phyloP scores from a whole-genome alignment of 768 basidiomycete species.

The Russula sp. region DNA sequence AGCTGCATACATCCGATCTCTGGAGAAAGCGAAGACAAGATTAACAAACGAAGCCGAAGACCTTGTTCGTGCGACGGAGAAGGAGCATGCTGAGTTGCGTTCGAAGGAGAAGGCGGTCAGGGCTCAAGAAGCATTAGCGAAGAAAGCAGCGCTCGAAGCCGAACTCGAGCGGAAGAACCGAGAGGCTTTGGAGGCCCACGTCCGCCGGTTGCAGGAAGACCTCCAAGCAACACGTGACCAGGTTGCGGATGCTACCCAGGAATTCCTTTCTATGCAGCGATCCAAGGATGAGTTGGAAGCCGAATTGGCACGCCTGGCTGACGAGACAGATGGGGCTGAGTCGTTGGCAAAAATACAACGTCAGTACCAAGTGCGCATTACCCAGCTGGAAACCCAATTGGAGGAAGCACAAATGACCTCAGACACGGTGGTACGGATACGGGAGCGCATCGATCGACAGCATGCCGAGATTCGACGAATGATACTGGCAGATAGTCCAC shows the following conservation, averaged over 20 bases:
- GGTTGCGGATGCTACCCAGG: conserved; percentile 46
- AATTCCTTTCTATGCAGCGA: conserved; percentile 44
- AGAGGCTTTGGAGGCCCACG: conserved; percentile 57
- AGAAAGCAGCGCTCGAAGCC: conserved; percentile 47
- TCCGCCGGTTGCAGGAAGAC: conserved; percentile 53
- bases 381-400: conserved; percentile 54
- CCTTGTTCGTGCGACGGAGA: conserved; percentile 62
- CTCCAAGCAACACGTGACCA: conserved; percentile 51
- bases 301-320: conserved; percentile 59
- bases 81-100: conserved; percentile 56
- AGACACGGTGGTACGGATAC: conserved; percentile 45
- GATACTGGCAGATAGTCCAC: conserved; percentile 47
- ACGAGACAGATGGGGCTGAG: conserved; percentile 45
- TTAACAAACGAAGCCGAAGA: conserved; percentile 81
- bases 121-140: conserved; percentile 53
- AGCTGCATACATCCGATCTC: conserved; percentile 68
- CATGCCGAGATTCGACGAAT: conserved; percentile 68
- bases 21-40: conserved; percentile 73
- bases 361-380: conserved; percentile 55
- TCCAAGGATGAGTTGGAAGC: conserved; percentile 60
- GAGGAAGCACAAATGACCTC: conserved; percentile 48
- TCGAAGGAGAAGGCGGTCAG: conserved; percentile 61
- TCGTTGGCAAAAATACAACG: conserved; percentile 55
- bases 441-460: conserved; percentile 55
- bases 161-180: conserved; percentile 62